Evolutionary conservation across 2,329 filamentous ascomycete species (phyloP), one percentile per base, ranked within the genome.

Genomic region (Annulohypoxylon truncatum): DNA sequence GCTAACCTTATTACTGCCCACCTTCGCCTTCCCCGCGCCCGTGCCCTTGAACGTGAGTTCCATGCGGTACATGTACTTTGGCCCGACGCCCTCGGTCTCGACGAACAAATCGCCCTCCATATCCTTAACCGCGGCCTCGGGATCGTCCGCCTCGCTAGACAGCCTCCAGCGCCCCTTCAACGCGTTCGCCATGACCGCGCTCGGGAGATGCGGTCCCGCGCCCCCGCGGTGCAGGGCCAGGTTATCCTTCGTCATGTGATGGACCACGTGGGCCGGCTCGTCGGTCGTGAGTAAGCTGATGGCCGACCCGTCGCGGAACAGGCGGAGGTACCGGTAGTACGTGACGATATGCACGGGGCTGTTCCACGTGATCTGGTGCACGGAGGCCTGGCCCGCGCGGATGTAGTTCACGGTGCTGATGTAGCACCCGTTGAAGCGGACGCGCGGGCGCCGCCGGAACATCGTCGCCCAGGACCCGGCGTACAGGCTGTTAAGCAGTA

Each of bases 361-460:
- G 73, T 83, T 82, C 93, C 94, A 97, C 1, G 92, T 90, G 15
- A 91, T 81, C 58, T 89, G 89, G 69, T 89, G 90, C 18, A 87
- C 85, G 2, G 89, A 90, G 9, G 90, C 85, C 64, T 91, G 91
- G 29, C 96, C 96, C 0, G 93, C 83, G 22, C 96, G 92, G 52
- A 93, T 89, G 80, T 99, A 99, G 81, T 98, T 98, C 64, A 97
- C 94, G 0, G 95, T 98, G 78, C 90, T 93, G 79, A 99, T 98
- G 81, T 99, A 99, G 79, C 93, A 92, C 24, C 96, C 96, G 74
- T 96, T 96, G 83, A 97, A 99, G 62, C 96, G 92, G 65, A 98
- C 86, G 44, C 96, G 90, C 2, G 96, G 95, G 12, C 94, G 91
- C 4, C 84, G 82, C 38, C 91, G 92, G 81, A 97, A 97, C 82